Evolutionary conservation across 1,139 yeast species (phyloP).

Genomic region (Ashbya aceris): DNA sequence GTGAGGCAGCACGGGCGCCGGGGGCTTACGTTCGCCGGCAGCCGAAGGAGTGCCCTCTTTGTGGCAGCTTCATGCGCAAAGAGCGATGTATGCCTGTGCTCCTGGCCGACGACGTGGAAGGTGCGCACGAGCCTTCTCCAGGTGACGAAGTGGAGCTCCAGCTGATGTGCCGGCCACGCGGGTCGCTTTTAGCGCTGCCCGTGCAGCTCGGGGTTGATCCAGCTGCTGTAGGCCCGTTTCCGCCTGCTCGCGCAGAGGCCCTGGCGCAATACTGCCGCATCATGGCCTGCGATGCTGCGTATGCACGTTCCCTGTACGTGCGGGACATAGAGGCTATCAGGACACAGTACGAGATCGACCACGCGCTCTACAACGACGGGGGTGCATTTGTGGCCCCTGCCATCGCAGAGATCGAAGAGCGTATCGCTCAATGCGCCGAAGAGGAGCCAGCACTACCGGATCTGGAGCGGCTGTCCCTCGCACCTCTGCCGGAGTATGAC

Average conservation of each 20-base stretch:
- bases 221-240: conserved; percentile 32
- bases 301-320: conserved; percentile 44
- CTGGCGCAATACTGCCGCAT: conserved; percentile 46
- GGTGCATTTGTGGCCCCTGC: conserved; percentile 53
- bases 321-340: conserved; percentile 39
- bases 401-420: conserved; percentile 41
- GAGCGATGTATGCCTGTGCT: conserved; percentile 65
- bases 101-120: conserved; percentile 42
- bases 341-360: conserved; percentile 46
- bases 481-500: conserved; percentile 17
- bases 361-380: conserved; percentile 48
- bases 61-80: conserved; percentile 53
- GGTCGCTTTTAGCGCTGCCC: conserved; percentile 58
- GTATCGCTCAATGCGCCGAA: conserved; percentile 27
- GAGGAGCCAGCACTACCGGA: not conserved
- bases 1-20: conserved; percentile 27
- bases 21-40: conserved; percentile 21
- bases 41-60: conserved; percentile 75
- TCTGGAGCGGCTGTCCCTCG: conserved; percentile 16
- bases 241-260: conserved; percentile 34
- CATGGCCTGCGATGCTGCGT: conserved; percentile 52
- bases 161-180: conserved; percentile 62
- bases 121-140: conserved; percentile 51
- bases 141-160: conserved; percentile 54
- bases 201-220: conserved; percentile 32